Base-by-base conservation (phyloP, 1,284 basidiomycete species). In the Anthracocystis walkeri region DNA sequence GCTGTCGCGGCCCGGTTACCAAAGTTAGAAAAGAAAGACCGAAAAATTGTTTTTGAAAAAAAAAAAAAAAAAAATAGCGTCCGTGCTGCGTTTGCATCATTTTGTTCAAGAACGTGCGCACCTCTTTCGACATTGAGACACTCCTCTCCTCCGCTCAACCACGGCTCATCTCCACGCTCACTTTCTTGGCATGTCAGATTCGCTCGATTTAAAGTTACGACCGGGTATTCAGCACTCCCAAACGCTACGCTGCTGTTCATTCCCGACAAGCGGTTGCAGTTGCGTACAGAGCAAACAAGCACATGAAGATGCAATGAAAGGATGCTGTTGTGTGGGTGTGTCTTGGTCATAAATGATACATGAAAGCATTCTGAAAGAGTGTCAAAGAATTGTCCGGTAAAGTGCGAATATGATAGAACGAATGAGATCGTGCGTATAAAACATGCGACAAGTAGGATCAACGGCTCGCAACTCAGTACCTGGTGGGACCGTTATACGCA, bases 401-500 rank as follows among this genome's bases (percentile, higher is more conserved):
- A 38, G 35, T 38, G 12, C 35, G 5, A 38, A 38, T 38, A 4
- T 12, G 35, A 16, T 16, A 38, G 35, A 38, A 12, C 35, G 12
- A 38, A 38, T 38, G 12, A 16, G 35, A 38, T 38, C 12, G 35
- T 23, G 31, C 31, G 25, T 21, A 33, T 16, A 27, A 40, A n/a
- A 11, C 12, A 25, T 38, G 8, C 20, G 35, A 38, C 12, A 38
- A n/a, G 2, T 31, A 42, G 25, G 35, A 50, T 42, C 20, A 25
- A 12, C 29, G n/a, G 27, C 10, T 18, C 35, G 12, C 40, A 4
- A 6, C 18, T 58, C 31, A 57, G 38, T 42, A 53, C 27, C 55
- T 21, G 31, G 46, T 38, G n/a, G 61, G 54, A 7, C 65, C 71
- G 51, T 65, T 74, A 48, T 63, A 74, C 21, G 50, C 42, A 4